A percentile compares a stretch with the other conserved stretches of the same genome.
phyloP scores from a whole-genome alignment of 2,329 filamentous ascomycete genomes.

The Tolypocladium amazonense region DNA sequence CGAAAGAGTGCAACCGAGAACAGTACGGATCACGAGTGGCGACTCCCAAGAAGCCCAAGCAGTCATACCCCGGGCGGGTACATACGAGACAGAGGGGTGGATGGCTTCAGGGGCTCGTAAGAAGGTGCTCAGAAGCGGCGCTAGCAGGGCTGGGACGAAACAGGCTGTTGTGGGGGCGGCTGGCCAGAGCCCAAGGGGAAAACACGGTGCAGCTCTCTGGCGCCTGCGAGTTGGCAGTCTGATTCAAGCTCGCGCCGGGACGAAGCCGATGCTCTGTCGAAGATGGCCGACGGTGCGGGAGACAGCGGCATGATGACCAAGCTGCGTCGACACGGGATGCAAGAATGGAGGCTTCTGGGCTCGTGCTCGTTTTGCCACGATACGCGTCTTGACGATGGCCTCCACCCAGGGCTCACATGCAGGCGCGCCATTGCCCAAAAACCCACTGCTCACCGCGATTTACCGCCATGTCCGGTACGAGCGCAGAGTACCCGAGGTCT shows the following conservation, averaged over 20 bases:
- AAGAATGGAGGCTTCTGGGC: too few relatives aligned
- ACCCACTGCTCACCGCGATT: background rate
- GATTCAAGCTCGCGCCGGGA: background rate
- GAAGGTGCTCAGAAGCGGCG: too few relatives aligned
- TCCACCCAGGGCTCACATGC: background rate
- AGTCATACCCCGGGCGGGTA: background rate
- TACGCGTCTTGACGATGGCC: background rate
- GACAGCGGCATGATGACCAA: background rate
- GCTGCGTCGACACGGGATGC: background rate
- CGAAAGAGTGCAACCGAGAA: background rate
- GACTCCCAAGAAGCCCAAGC: background rate
- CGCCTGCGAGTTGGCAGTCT: background rate
- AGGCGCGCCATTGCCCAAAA: background rate
- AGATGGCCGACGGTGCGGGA: background rate
- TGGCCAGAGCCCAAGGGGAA: background rate
- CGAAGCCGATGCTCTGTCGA: background rate
- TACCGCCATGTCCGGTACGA: background rate
- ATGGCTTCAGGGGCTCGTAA: background rate
- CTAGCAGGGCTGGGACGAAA: conserved; percentile 1
- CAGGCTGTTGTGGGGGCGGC: background rate
- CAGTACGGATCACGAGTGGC: too few relatives aligned
- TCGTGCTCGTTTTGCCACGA: background rate
- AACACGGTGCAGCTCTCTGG: background rate
- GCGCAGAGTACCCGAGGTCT: too few relatives aligned
- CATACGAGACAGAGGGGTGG: background rate